Evolutionary conservation across 805 yeast genomes (phyloP).

Genomic region (Barnettozyma pratensis): DNA sequence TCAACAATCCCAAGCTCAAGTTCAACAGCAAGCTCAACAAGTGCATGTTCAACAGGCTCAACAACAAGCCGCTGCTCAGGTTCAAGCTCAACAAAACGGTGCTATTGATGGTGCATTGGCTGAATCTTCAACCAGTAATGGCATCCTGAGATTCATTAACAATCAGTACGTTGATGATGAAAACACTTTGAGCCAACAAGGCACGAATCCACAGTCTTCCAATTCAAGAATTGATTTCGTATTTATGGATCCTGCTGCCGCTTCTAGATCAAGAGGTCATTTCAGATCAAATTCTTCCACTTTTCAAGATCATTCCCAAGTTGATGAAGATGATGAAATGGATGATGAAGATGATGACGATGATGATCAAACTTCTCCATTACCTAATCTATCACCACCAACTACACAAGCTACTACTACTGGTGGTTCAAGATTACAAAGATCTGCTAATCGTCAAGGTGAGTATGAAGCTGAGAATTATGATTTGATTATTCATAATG

Average conservation of each 20-base stretch:
- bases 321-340: constrained; percentile 11
- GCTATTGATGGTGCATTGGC: constrained; percentile 16
- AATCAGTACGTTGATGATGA: constrained; percentile 28
- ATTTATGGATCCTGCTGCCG: constrained; percentile 26
- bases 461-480: constrained; percentile 26
- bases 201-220: constrained; percentile 3
- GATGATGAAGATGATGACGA: constrained; percentile 11
- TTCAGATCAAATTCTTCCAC: constrained; percentile 17
- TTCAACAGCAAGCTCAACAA: constrained; percentile 12
- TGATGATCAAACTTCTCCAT: constrained; percentile 14
- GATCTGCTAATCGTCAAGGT: constrained; percentile 19
- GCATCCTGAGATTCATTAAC: constrained; percentile 26
- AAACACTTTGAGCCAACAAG: constrained; percentile 12
- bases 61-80: constrained; percentile 2
- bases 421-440: constrained; percentile 16
- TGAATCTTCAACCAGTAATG: constrained; percentile 19
- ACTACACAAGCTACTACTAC: neutral
- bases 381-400: constrained; percentile 17
- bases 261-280: constrained; percentile 18
- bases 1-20: constrained; percentile 15
- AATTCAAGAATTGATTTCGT: constrained; percentile 26
- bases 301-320: constrained; percentile 12
- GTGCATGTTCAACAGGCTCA: constrained; percentile 5
- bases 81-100: constrained; percentile 10
- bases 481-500: constrained; percentile 27